Evolutionary conservation across 495 filamentous ascomycete species (phyloP).

Genomic region (Annulohypoxylon bovei): DNA sequence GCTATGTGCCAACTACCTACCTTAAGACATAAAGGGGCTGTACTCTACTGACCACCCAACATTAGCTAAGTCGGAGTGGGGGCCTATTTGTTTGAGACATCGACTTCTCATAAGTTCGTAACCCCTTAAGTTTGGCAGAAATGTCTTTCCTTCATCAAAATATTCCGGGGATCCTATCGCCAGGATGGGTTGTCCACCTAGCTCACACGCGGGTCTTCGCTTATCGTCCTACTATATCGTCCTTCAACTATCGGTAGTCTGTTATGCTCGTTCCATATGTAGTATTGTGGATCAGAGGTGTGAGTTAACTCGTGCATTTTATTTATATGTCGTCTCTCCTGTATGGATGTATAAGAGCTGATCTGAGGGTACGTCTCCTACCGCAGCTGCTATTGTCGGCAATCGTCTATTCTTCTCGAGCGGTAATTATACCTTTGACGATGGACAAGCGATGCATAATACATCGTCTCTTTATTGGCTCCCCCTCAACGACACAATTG

Average conservation of each 20-base stretch:
- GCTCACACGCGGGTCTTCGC: background rate
- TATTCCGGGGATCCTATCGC: background rate
- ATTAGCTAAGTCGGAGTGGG: background rate
- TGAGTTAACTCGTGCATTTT: background rate
- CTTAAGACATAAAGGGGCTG: background rate
- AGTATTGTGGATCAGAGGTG: constrained; percentile 7
- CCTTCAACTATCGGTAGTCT: constrained; percentile 31
- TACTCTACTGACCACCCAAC: background rate
- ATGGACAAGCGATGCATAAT: constrained; percentile 4
- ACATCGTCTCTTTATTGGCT: constrained; percentile 22
- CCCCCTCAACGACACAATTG: constrained; percentile 9
- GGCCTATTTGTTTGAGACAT: background rate
- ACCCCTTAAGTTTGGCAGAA: background rate
- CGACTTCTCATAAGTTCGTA: background rate
- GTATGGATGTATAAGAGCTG: background rate
- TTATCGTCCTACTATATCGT: background rate
- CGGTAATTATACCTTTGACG: constrained; percentile 31
- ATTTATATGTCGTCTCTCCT: background rate
- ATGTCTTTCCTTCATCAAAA: background rate
- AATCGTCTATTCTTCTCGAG: constrained; percentile 30
- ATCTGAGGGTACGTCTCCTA: background rate
- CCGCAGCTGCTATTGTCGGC: constrained; percentile 24
- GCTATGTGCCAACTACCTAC: background rate
- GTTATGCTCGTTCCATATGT: background rate
- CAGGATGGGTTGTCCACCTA: background rate